Evolutionary conservation across 1,139 yeast genomes (phyloP).

Genomic region (Arxiozyma heterogenica): DNA sequence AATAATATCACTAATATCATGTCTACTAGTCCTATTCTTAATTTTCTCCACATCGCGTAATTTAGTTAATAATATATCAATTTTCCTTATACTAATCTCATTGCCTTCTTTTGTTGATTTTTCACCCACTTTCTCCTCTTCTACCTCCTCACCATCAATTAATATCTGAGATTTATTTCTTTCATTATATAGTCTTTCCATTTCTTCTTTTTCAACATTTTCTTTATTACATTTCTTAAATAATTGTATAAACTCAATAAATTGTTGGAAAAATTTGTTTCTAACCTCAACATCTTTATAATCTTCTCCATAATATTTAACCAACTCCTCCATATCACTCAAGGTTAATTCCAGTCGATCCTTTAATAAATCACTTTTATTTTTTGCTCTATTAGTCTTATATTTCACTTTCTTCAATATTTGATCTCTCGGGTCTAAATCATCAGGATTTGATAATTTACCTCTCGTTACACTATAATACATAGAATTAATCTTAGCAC

Average conservation of each 20-base stretch:
- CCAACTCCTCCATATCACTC: conserved; percentile 47
- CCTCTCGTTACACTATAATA: conserved; percentile 57
- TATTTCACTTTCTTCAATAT: conserved; percentile 48
- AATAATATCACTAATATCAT: not conserved
- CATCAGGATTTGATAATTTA: conserved; percentile 55
- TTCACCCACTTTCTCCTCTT: conserved; percentile 4
- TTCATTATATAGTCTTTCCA: conserved; percentile 59
- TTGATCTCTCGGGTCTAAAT: conserved; percentile 71
- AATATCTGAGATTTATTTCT: conserved; percentile 31
- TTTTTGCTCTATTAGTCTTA: conserved; percentile 48
- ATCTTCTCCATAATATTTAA: conserved; percentile 82
- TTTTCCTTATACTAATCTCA: conserved; percentile 9
- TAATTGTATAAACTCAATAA: conserved; percentile 62
- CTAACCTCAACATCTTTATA: conserved; percentile 51
- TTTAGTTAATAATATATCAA: conserved; percentile 22
- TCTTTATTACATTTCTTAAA: conserved; percentile 72
- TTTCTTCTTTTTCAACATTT: conserved; percentile 72
- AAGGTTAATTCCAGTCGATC: conserved; percentile 49
- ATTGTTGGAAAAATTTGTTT: conserved; percentile 61
- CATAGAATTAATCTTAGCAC: conserved; percentile 45
- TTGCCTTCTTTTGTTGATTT: conserved; percentile 9
- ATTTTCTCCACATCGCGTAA: conserved; percentile 14
- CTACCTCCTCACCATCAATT: conserved; percentile 9
- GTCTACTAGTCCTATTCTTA: not conserved
- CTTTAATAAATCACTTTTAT: conserved; percentile 48